phyloP scores from a whole-genome alignment of 306 rosid species.

The Psophocarpus tetragonolobus region DNA sequence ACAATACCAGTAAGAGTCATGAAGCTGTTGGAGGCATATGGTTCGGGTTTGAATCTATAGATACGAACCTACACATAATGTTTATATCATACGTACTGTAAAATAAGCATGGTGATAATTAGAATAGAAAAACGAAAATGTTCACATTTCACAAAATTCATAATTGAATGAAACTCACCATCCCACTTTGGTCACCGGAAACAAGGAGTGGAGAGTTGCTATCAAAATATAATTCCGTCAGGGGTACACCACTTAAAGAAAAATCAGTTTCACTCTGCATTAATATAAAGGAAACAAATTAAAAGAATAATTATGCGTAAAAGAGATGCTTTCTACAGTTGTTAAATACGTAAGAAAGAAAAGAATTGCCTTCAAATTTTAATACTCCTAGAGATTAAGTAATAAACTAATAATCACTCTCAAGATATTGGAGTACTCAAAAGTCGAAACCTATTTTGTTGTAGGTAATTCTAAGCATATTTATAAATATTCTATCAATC shows the following conservation, averaged over 20 bases:
- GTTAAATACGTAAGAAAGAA: not conserved
- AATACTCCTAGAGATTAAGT: not conserved
- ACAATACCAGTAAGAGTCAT: constrained; percentile 72
- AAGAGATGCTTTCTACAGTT: not conserved
- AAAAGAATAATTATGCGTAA: not conserved
- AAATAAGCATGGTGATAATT: not conserved
- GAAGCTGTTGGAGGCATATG: constrained; percentile 61
- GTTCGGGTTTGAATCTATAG: constrained; percentile 79
- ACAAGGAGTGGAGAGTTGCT: constrained; percentile 56
- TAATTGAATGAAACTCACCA: constrained; percentile 47
- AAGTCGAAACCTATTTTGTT: not conserved
- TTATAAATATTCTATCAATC: not conserved
- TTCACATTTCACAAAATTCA: constrained; percentile 21
- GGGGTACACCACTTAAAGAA: constrained; percentile 70
- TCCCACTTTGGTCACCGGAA: constrained; percentile 92
- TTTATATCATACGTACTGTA: constrained; percentile 11
- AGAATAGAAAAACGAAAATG: not conserved
- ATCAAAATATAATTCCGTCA: constrained; percentile 71
- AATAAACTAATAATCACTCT: not conserved
- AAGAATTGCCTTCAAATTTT: not conserved
- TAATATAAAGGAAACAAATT: constrained; percentile 6
- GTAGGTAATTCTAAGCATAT: not conserved
- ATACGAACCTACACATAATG: constrained; percentile 65
- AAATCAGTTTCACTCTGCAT: constrained; percentile 80
- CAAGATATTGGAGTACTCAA: not conserved